These are phyloP conservation scores for Dendrobium officinale DNA, from an alignment of 106 monocot genomes.

Conservation along the genomic window DNA sequence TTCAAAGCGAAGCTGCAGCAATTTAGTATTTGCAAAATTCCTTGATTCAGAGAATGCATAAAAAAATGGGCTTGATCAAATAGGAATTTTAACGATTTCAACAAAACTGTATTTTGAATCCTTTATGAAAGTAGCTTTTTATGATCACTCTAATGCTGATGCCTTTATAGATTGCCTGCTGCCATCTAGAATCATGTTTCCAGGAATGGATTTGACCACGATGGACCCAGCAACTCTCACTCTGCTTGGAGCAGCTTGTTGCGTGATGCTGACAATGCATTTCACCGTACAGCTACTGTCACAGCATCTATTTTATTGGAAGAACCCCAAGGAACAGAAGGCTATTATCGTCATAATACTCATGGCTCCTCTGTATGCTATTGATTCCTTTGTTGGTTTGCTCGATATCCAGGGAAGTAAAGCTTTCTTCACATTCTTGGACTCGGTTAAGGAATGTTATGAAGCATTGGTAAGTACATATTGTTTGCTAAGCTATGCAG, in stretches of 20 bases:
- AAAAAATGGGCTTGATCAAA: too few species aligned
- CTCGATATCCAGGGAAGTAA: conserved; percentile 85
- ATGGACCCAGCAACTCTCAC: conserved; percentile 72
- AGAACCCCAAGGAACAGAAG: conserved; percentile 96
- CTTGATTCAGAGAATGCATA: too few species aligned
- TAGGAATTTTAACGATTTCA: too few species aligned
- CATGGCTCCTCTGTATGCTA: conserved; percentile 97
- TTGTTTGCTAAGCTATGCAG: not conserved
- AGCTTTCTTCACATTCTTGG: conserved; percentile 87
- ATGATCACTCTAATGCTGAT: too few species aligned
- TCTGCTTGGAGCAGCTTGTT: conserved; percentile 49
- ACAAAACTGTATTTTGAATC: too few species aligned
- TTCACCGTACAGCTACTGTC: conserved; percentile 72
- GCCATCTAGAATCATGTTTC: too few species aligned
- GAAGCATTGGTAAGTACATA: conserved; percentile 71
- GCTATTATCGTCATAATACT: conserved; percentile 87
- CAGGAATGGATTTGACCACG: conserved; percentile 45
- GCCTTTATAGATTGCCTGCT: too few species aligned
- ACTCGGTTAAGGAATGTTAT: conserved; percentile 93
- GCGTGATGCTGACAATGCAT: conserved; percentile 71
- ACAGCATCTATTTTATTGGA: conserved; percentile 92
- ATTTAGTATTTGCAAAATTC: too few species aligned
- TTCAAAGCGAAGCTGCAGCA: too few species aligned
- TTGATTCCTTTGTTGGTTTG: conserved; percentile 84
- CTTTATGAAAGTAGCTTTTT: too few species aligned